Evolutionary conservation across 1,284 basidiomycete species (phyloP), one percentile per base, ranked within the genome.

Genomic region (Moesziomyces antarcticus): DNA sequence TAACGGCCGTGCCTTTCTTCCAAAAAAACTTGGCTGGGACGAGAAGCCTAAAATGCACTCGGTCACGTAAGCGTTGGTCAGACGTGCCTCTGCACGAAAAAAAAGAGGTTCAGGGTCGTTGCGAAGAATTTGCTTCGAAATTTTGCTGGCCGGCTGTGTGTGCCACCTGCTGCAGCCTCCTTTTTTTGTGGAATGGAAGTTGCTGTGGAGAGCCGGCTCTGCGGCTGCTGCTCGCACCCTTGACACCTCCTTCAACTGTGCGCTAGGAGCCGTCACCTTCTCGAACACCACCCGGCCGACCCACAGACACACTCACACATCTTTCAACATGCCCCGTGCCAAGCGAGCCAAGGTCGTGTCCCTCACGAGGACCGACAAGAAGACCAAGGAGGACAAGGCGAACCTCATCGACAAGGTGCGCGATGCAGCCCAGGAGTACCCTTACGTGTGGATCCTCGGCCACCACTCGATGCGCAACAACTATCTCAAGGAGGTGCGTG

Each of bases 391-490:
- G 81, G 90, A 94, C 82, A 99, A 99, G 88, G 89, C 88, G 73
- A 89, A 89, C 52, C 87, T 96, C 76, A 90, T 97, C 82, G 89
- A 89, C 74, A 90, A 93, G 86, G 92, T 97, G 61, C 73, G 89
- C 84, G 74, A 70, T 73, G 86, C 79, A 13, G 75, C 80, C 20
- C 66, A 77, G 79, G 91, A 93, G 86, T 97, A 92, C 90, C 89
- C 91, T 75, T 97, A 96, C 85, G 91, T 93, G 85, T 99, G 94
- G 93, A 85, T 98, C 33, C 97, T 99, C 84, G 90, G 91, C 78
- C 92, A 97, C 25, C 94, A 94, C 43, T 90, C 93, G 81, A 96
- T 97, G 93, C 89, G 96, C 63, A 98, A 96, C 86, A 88, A 93
- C 42, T 92, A 94, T 85, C 87, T 99, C 46, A 94, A 98, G 87